phyloP scores from a whole-genome alignment of 495 filamentous ascomycete species.

The Penicillium lagena region DNA sequence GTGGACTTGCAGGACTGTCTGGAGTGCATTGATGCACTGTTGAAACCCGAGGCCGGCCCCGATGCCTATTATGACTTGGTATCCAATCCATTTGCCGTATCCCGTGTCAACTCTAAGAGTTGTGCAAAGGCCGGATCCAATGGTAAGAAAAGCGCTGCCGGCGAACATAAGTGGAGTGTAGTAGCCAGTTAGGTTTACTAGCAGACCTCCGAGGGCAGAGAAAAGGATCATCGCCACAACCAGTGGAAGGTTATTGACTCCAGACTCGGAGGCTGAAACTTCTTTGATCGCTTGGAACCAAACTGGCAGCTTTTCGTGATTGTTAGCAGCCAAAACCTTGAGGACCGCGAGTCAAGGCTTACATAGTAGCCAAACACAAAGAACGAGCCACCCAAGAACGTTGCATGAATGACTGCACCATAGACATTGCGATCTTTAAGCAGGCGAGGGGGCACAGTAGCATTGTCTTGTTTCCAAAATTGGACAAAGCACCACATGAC shows the following conservation, averaged over 20 bases:
- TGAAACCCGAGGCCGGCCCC: constrained; percentile 68
- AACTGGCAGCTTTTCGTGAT: constrained; percentile 57
- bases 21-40: constrained; percentile 59
- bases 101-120: constrained; percentile 53
- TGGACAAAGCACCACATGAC: constrained; percentile 59
- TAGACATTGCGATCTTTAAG: constrained; percentile 64
- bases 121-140: constrained; percentile 65
- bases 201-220: constrained; percentile 52
- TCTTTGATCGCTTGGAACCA: constrained; percentile 87
- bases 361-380: constrained; percentile 57
- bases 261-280: constrained; percentile 59
- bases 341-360: constrained; percentile 2
- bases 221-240: constrained; percentile 57
- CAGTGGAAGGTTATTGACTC: constrained; percentile 71
- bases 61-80: constrained; percentile 61
- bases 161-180: constrained; percentile 69
- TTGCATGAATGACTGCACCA: constrained; percentile 44
- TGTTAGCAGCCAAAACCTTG: constrained; percentile 1
- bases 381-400: constrained; percentile 56
- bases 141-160: constrained; percentile 48
- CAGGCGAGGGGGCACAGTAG: constrained; percentile 70
- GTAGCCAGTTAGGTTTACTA: constrained; percentile 61
- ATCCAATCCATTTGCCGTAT: constrained; percentile 63
- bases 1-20: constrained; percentile 53
- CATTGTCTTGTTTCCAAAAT: constrained; percentile 60